phyloP scores from a whole-genome alignment of 305 asterid species.

The Rubia peregrina region DNA sequence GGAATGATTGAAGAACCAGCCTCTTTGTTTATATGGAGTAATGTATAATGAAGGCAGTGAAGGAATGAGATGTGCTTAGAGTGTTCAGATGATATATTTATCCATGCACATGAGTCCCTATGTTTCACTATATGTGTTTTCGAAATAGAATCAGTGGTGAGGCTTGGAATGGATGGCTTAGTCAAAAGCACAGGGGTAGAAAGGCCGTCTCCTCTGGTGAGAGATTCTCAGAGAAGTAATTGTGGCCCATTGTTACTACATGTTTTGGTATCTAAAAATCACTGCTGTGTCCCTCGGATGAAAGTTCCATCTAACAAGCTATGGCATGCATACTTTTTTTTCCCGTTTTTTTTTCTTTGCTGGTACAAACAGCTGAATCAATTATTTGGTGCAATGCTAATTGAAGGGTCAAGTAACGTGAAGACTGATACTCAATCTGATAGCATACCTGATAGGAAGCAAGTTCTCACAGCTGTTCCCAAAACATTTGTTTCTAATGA shows the following conservation, averaged over 20 bases:
- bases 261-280: background rate
- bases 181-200: conserved; percentile 29
- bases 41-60: background rate
- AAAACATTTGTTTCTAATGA: conserved; percentile 65
- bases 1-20: background rate
- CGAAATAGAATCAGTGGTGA: conserved; percentile 33
- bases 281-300: background rate
- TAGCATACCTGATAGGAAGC: conserved; percentile 31
- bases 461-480: conserved; percentile 35
- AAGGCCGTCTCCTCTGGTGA: conserved; percentile 27
- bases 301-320: background rate
- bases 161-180: conserved; percentile 38
- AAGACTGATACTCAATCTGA: conserved; percentile 39
- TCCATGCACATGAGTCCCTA: background rate
- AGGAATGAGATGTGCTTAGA: background rate
- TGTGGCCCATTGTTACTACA: background rate
- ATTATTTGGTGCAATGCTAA: conserved; percentile 7
- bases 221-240: conserved; percentile 9
- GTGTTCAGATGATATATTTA: background rate
- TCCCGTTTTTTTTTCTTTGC: background rate
- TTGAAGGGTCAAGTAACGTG: conserved; percentile 38
- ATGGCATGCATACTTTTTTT: background rate
- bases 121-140: conserved; percentile 18
- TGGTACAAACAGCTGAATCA: conserved; percentile 1
- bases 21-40: background rate